These are phyloP conservation scores for Botrytis sinoallii DNA, from an alignment of 2,329 filamentous ascomycete genomes.

Conservation along the genomic window DNA sequence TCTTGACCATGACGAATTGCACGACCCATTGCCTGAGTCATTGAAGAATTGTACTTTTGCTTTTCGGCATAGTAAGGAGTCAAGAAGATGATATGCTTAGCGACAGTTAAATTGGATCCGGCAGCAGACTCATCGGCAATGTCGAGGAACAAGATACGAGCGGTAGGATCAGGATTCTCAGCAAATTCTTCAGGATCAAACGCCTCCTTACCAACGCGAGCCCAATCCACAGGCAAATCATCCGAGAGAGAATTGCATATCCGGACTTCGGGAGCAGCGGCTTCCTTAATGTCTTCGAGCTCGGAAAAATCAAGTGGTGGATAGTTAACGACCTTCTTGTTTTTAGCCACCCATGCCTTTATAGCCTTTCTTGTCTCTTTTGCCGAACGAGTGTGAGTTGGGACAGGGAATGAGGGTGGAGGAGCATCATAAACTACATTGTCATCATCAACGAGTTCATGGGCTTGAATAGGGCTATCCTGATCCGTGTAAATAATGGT, in stretches of 20 bases:
- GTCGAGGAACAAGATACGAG: conserved; percentile 53
- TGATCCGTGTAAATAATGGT: neutral
- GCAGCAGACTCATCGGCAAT: conserved; percentile 55
- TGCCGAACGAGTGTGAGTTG: neutral
- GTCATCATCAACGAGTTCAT: neutral
- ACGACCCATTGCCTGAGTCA: conserved; percentile 63
- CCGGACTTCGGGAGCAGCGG: neutral
- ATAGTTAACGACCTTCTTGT: neutral
- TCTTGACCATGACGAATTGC: conserved; percentile 55
- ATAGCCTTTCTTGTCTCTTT: neutral
- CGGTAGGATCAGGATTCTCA: neutral
- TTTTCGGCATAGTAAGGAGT: conserved; percentile 48
- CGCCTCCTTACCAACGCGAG: neutral
- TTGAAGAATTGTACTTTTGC: conserved; percentile 50
- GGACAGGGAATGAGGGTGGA: neutral
- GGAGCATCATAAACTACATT: neutral
- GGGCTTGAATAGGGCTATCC: neutral
- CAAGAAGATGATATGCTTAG: conserved; percentile 64
- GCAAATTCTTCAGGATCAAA: conserved; percentile 36
- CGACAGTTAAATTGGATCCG: conserved; percentile 59
- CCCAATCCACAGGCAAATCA: neutral
- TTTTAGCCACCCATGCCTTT: neutral
- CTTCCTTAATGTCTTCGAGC: neutral
- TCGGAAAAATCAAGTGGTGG: neutral
- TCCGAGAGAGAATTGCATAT: neutral